Conservation (phyloP, 2,329 filamentous ascomycete species). For the Emmonsiellopsis sp. region DNA sequence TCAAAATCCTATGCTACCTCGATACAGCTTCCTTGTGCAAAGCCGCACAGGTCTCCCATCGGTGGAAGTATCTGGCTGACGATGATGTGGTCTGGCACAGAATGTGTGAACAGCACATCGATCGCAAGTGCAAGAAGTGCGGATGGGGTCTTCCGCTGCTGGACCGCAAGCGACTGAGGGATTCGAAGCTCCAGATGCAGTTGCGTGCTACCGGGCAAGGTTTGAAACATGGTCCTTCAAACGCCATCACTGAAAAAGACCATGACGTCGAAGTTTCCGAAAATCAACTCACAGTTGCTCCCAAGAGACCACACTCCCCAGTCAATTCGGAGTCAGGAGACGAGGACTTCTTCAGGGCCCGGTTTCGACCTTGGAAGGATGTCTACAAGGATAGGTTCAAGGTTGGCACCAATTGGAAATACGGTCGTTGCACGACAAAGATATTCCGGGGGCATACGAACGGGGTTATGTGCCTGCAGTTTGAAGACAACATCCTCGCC, state of each 20-base stretch:
- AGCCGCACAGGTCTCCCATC: conserved; percentile 82
- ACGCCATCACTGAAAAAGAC: background rate
- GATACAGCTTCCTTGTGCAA: conserved; percentile 94
- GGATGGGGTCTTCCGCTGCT: conserved; percentile 88
- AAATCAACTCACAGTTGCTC: background rate
- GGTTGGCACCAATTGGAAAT: conserved; percentile 96
- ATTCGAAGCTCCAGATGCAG: conserved; percentile 78
- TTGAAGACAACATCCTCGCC: conserved; percentile 83
- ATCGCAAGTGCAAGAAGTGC: conserved; percentile 87
- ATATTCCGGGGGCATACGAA: conserved; percentile 82
- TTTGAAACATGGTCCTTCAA: background rate
- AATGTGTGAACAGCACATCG: conserved; percentile 97
- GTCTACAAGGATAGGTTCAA: conserved; percentile 94
- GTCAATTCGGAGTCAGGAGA: conserved; percentile 19
- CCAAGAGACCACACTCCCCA: conserved; percentile 8
- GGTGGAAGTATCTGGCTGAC: conserved; percentile 85
- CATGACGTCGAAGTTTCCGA: background rate
- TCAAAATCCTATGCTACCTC: conserved; percentile 85
- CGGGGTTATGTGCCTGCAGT: conserved; percentile 69
- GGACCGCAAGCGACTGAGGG: conserved; percentile 77
- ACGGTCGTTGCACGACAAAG: conserved; percentile 76
- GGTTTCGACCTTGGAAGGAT: conserved; percentile 77
- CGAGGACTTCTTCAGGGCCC: conserved; percentile 43
- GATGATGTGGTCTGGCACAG: conserved; percentile 96
- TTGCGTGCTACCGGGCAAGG: conserved; percentile 35